These are phyloP conservation scores for Stagonosporopsis tanaceti DNA, from an alignment of 2,329 filamentous ascomycete genomes.

Conservation along the genomic window DNA sequence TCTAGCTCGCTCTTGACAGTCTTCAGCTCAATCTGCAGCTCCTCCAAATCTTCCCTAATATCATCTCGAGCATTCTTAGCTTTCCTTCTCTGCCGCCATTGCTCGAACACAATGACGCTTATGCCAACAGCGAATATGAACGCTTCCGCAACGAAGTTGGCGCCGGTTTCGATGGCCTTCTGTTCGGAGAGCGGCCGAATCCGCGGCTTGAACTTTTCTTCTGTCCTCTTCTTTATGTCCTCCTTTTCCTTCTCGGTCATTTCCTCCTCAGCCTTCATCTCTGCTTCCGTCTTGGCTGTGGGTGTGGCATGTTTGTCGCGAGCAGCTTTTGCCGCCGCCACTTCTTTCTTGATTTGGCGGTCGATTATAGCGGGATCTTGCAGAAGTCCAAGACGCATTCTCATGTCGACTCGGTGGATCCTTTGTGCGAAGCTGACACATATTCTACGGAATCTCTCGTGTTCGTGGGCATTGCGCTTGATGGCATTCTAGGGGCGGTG, in stretches of 20 bases:
- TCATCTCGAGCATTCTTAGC: slow-evolving; percentile 67
- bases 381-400: slow-evolving; percentile 69
- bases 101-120: slow-evolving; percentile 68
- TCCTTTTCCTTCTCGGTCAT: slow-evolving; percentile 58
- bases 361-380: slow-evolving; percentile 67
- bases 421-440: slow-evolving; percentile 70
- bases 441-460: slow-evolving; percentile 69
- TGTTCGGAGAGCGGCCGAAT: slow-evolving; percentile 72
- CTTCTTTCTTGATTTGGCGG: slow-evolving; percentile 60
- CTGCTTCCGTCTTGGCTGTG: slow-evolving; percentile 69
- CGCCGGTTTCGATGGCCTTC: slow-evolving; percentile 73
- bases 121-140: slow-evolving; percentile 73
- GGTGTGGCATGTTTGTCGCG: slow-evolving; percentile 60
- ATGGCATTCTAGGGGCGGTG: slow-evolving; percentile 64
- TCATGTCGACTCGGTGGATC: slow-evolving; percentile 73
- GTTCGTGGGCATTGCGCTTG: slow-evolving; percentile 72
- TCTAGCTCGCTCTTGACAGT: slow-evolving; percentile 51
- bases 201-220: slow-evolving; percentile 56
- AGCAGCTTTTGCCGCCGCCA: slow-evolving; percentile 63
- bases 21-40: slow-evolving; percentile 60
- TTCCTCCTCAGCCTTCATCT: slow-evolving; percentile 64
- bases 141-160: slow-evolving; percentile 72
- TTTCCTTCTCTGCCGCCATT: slow-evolving; percentile 67
- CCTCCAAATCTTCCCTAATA: slow-evolving; percentile 65
- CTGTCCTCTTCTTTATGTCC: slow-evolving; percentile 54